Base-by-base conservation (phyloP, 352 stramenopile species). In the Saprolegnia diclina region DNA sequence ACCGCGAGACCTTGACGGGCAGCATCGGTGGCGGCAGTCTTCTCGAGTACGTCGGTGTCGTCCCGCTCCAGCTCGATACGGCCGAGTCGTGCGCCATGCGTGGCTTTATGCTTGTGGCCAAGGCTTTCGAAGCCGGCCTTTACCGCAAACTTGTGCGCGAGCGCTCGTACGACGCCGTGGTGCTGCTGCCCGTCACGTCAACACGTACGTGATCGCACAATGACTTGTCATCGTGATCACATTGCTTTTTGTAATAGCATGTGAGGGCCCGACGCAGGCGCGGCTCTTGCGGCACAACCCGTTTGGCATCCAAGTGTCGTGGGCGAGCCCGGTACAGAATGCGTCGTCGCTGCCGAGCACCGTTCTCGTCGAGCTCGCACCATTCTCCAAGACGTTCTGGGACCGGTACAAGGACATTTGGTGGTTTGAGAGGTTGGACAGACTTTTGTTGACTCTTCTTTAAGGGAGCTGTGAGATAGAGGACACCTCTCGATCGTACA, bases 391-490 rank as follows among this genome's bases (percentile, higher is more conserved):
- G 65, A 85, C 82, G 4, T 92, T 91, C 64, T 92, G 84, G 84
- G 59, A 76, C 11, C 77, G 84, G 18, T 92, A 92, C 67, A 83
- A 91, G 50, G 78, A 75, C 45, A 88, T 82, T 19, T 91, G 84
- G 82, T 92, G 84, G 82, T 92, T 92, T 63, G 78, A 91, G 56
- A 88, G 88, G 80, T 84, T 64, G n/a, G n/a, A n/a, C n/a, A n/a
- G n/a, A n/a, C n/a, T n/a, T n/a, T n/a, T 45, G 74, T 76, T 13
- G 0, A n/a, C 37, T 11, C 45, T 0, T 6, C 21, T 45, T 29
- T 7, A 35, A 56, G 16, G 2, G 10, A n/a, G n/a, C n/a, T n/a
- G 18, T 45, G 50, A 18, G 11, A 1, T 35, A 83, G 77, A 72
- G 87, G 79, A 10, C 85, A 89, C 56, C 79, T 83, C 0, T 75